Evolutionary conservation across 2,329 filamentous ascomycete genomes (phyloP).

Genomic region (Torrubiellomyces zombiae): DNA sequence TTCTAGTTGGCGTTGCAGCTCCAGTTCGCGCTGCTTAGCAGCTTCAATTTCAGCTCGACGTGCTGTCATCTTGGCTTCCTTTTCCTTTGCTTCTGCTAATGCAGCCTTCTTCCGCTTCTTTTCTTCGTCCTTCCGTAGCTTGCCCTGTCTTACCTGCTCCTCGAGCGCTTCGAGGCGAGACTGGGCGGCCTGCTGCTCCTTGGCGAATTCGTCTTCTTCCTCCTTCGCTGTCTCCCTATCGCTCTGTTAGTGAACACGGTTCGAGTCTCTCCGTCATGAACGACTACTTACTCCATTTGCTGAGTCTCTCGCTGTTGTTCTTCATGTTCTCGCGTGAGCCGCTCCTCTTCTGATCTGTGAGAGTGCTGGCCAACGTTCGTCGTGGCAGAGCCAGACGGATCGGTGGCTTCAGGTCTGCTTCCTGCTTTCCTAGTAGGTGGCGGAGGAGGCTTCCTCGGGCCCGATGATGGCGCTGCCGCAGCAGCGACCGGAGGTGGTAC

Average conservation of each 20-base stretch:
- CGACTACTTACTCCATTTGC: conserved; percentile 70
- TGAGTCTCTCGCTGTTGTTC: conserved; percentile 57
- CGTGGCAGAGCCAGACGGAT: conserved; percentile 35
- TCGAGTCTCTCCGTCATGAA: too few relatives aligned
- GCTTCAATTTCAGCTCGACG: conserved; percentile 86
- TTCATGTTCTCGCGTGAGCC: conserved; percentile 54
- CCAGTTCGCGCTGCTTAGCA: conserved; percentile 74
- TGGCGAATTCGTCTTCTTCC: conserved; percentile 66
- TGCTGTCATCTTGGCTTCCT: conserved; percentile 67
- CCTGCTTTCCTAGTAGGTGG: conserved; percentile 65
- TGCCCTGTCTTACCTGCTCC: conserved; percentile 84
- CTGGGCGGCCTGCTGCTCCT: conserved; percentile 64
- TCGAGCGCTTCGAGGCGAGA: conserved; percentile 78
- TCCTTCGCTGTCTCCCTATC: conserved; percentile 53
- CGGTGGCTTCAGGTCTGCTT: conserved; percentile 39
- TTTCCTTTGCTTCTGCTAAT: conserved; percentile 70
- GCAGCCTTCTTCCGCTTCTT: conserved; percentile 85
- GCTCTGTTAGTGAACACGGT: conserved; percentile 13
- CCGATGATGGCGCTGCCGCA: conserved; percentile 26
- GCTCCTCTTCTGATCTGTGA: conserved; percentile 49
- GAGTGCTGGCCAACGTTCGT: conserved; percentile 38
- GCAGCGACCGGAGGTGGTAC: conserved; percentile 43
- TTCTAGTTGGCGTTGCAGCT: conserved; percentile 77
- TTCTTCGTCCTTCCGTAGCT: conserved; percentile 91
- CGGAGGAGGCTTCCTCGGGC: conserved; percentile 52